These are phyloP conservation scores for Clitoria ternatea DNA, from an alignment of 306 rosid genomes.

Conservation along the genomic window DNA sequence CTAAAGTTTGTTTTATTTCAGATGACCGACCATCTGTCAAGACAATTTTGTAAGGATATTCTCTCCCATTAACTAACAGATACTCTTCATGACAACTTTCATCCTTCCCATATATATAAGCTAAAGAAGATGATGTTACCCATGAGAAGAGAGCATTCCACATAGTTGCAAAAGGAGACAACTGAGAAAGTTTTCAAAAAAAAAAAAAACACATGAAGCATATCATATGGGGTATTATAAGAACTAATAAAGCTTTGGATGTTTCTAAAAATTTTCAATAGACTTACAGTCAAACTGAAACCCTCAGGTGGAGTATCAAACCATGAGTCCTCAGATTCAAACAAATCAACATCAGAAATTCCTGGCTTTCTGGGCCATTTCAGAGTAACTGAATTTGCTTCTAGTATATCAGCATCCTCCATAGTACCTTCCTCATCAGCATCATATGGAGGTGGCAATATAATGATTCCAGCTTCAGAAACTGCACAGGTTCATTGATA, in stretches of 20 bases:
- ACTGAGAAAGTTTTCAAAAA: constrained; percentile 34
- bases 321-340: constrained; percentile 73
- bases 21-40: constrained; percentile 82
- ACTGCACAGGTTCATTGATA: constrained; percentile 41
- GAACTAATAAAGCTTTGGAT: neutral
- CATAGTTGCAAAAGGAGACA: constrained; percentile 86
- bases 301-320: constrained; percentile 86
- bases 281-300: constrained; percentile 68
- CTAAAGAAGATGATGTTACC: constrained; percentile 78
- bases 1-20: constrained; percentile 86
- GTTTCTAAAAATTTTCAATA: neutral
- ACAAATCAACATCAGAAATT: constrained; percentile 43
- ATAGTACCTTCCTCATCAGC: constrained; percentile 32
- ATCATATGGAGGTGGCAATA: constrained; percentile 49
- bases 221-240: neutral
- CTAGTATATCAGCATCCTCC: constrained; percentile 39
- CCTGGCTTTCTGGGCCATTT: constrained; percentile 75
- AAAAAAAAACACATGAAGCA: neutral
- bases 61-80: constrained; percentile 57
- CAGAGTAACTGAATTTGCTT: constrained; percentile 44
- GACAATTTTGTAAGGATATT: constrained; percentile 58
- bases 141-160: constrained; percentile 83
- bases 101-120: constrained; percentile 79
- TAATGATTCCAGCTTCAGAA: constrained; percentile 69
- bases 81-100: constrained; percentile 79